These are phyloP conservation scores for Corchorus capsularis DNA, from an alignment of 345 rosid species.

Conservation along the genomic window DNA sequence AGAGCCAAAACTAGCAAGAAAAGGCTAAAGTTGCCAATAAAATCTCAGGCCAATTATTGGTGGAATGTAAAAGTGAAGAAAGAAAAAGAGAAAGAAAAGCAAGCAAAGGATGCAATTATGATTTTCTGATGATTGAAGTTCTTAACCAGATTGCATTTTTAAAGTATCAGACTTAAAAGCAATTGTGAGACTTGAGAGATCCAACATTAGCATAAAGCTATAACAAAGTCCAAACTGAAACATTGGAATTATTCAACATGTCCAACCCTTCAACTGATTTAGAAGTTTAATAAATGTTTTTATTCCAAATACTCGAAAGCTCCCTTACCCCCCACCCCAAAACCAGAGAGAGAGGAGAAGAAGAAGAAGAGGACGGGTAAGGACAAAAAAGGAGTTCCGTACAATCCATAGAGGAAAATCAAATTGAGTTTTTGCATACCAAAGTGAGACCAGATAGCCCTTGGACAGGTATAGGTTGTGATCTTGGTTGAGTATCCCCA, in stretches of 20 bases:
- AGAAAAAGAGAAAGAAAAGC: constrained; percentile 4
- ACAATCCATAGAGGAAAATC: neutral
- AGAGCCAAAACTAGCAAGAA: constrained; percentile 1
- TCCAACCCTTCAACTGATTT: neutral
- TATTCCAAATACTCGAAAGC: neutral
- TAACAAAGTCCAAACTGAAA: neutral
- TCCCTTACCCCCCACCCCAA: no score
- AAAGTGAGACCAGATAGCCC: constrained; percentile 80
- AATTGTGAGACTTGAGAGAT: neutral
- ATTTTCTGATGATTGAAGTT: constrained; percentile 5
- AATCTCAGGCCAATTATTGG: neutral
- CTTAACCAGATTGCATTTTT: neutral
- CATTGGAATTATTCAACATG: neutral
- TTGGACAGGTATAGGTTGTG: constrained; percentile 87
- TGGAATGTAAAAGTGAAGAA: neutral
- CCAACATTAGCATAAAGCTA: neutral
- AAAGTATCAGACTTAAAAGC: neutral
- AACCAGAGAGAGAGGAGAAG: no score
- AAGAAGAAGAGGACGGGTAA: neutral
- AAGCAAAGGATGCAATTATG: neutral
- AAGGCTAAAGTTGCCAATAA: constrained; percentile 7
- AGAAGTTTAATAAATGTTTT: neutral
- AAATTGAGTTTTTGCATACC: constrained; percentile 47
- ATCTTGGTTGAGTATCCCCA: constrained; percentile 99
- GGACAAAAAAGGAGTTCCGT: neutral